Conservation (phyloP, 2,329 filamentous ascomycete genomes). For the Teratosphaeria gauchensis region DNA sequence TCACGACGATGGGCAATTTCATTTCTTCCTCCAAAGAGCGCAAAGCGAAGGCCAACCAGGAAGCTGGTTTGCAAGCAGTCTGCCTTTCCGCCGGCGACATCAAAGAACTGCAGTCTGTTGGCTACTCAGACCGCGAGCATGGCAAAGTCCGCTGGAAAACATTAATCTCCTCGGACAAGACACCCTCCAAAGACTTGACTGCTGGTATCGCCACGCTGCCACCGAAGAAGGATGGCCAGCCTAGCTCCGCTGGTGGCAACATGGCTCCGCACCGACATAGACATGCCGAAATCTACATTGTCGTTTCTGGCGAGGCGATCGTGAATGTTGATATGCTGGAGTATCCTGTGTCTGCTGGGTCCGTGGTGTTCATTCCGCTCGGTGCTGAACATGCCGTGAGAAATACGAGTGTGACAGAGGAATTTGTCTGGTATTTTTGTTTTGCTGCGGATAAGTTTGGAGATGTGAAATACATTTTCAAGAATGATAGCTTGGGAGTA, state of each 20-base stretch:
- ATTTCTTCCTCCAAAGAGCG: neutral
- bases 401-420: constrained; percentile 2
- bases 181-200: constrained; percentile 27
- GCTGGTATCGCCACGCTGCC: constrained; percentile 31
- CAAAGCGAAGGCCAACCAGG: neutral
- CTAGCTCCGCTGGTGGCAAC: constrained; percentile 19
- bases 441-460: constrained; percentile 4
- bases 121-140: constrained; percentile 2
- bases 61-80: neutral
- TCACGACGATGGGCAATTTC: neutral
- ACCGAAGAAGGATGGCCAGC: constrained; percentile 3
- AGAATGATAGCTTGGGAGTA: neutral
- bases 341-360: constrained; percentile 25
- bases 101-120: neutral
- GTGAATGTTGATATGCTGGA: constrained; percentile 30
- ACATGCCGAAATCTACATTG: constrained; percentile 37
- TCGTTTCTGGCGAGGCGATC: constrained; percentile 29
- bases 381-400: constrained; percentile 34
- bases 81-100: neutral
- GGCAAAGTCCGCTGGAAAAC: constrained; percentile 32
- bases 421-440: constrained; percentile 4
- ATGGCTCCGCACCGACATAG: constrained; percentile 31
- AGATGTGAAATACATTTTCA: constrained; percentile 1
- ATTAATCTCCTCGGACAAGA: constrained; percentile 27
- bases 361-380: constrained; percentile 33